Percentiles rank a stretch among this genome's conserved stretches.
Conservation (phyloP, 768 basidiomycete genomes). For the Pleurotus citrinopileatus region DNA sequence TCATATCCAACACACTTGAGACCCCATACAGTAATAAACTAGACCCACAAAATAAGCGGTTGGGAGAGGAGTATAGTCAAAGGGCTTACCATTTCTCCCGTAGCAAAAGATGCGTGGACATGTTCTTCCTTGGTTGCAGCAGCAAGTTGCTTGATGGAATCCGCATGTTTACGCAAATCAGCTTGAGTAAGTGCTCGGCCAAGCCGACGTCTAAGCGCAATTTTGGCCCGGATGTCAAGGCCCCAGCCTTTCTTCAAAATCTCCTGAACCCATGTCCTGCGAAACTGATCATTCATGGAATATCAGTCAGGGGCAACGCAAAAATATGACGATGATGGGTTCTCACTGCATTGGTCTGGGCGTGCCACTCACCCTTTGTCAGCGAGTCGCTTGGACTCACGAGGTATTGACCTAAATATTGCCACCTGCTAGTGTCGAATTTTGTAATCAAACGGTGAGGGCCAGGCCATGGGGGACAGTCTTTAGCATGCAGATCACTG, state of each 20-base stretch:
- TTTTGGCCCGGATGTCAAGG: constrained; percentile 18
- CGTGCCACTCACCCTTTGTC: not conserved
- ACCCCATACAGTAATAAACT: constrained; percentile 33
- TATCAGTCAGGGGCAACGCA: no score
- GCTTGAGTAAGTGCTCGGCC: constrained; percentile 21
- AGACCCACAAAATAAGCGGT: not conserved
- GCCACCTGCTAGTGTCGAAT: not conserved
- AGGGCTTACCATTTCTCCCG: constrained; percentile 28
- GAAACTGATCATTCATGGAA: no score
- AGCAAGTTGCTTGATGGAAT: constrained; percentile 4
- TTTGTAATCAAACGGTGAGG: not conserved
- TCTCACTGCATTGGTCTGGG: not conserved
- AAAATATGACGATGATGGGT: not conserved
- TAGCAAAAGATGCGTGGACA: constrained; percentile 22
- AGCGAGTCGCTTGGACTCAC: not conserved
- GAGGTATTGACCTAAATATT: not conserved
- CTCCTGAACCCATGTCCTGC: constrained; percentile 24
- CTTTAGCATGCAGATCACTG: not conserved
- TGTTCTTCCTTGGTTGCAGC: constrained; percentile 20
- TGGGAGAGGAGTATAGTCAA: not conserved
- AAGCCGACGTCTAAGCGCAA: constrained; percentile 22
- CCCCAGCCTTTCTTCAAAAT: constrained; percentile 29
- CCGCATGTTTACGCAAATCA: constrained; percentile 17
- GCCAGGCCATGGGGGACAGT: no score
- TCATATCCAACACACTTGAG: constrained; percentile 42